These are phyloP conservation scores for Plasmodium vivax DNA, from an alignment of 169 alveolate species.

Conservation along the genomic window DNA sequence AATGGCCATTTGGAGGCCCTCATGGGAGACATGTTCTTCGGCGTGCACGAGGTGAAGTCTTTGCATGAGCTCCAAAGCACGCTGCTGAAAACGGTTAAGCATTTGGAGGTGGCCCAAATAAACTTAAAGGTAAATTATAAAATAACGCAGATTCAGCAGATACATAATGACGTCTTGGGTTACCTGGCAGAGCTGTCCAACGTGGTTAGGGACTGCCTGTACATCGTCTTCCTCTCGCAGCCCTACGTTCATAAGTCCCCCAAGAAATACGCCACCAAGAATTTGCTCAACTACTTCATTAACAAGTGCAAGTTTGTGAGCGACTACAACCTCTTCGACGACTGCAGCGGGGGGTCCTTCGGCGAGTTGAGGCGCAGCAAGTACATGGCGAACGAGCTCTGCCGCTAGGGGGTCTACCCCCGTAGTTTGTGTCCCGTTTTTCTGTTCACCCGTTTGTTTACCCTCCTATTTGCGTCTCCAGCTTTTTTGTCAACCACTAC, in stretches of 20 bases:
- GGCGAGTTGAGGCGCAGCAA: conserved; percentile 16
- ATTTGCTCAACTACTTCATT: conserved; percentile 46
- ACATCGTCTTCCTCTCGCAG: conserved; percentile 43
- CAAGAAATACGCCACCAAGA: conserved; percentile 28
- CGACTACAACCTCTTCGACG: conserved; percentile 42
- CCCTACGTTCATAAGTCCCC: conserved; percentile 65
- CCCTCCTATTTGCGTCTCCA: not conserved
- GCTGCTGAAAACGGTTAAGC: conserved; percentile 37
- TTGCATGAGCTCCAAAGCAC: conserved; percentile 43
- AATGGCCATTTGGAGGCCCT: conserved; percentile 15
- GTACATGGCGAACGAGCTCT: conserved; percentile 11
- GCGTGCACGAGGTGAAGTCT: conserved; percentile 53
- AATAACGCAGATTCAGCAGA: conserved; percentile 31
- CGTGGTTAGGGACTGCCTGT: conserved; percentile 32
- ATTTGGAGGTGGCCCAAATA: conserved; percentile 46
- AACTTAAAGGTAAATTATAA: conserved; percentile 57
- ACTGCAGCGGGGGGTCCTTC: conserved; percentile 6
- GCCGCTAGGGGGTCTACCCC: not conserved
- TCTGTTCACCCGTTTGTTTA: not conserved
- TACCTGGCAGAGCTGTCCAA: conserved; percentile 27
- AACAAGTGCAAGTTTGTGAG: conserved; percentile 45
- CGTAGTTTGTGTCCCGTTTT: not conserved
- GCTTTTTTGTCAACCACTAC: not conserved
- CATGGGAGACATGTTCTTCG: conserved; percentile 64
- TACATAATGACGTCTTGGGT: conserved; percentile 38